Evolutionary conservation across 2,329 filamentous ascomycete species (phyloP).

Genomic region (Diaporthe citrichinensis): DNA sequence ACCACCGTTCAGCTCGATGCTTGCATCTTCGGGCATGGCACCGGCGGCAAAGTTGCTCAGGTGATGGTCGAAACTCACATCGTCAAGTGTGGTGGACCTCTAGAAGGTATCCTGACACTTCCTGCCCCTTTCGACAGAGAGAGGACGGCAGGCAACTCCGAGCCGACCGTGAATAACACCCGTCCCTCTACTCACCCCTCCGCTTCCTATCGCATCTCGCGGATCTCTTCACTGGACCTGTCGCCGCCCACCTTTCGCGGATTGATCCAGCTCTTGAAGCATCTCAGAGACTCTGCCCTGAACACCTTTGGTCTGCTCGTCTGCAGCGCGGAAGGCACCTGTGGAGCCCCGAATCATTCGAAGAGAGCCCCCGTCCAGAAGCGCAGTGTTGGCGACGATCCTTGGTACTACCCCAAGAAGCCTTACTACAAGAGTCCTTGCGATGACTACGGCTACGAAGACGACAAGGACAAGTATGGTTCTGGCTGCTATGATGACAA

Average conservation of each 20-base stretch:
- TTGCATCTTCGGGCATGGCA: constrained; percentile 37
- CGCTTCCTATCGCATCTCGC: too few relatives aligned
- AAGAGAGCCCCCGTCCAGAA: neutral
- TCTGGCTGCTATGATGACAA: constrained; percentile 7
- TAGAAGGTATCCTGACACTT: constrained; percentile 18
- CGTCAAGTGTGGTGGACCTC: constrained; percentile 9
- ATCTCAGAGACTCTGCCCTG: neutral
- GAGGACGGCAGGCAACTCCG: neutral
- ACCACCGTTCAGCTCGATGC: neutral
- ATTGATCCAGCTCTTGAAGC: neutral
- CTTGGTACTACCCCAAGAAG: constrained; percentile 12
- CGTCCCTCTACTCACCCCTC: neutral
- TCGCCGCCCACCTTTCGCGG: too few relatives aligned
- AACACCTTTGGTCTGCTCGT: neutral
- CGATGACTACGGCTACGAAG: neutral
- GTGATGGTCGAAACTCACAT: neutral
- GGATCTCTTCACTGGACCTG: neutral
- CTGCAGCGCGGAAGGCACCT: constrained; percentile 5
- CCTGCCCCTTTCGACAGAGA: constrained; percentile 16
- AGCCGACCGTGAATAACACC: too few relatives aligned
- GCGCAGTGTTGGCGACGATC: neutral
- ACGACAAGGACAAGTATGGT: neutral
- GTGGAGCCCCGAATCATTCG: neutral
- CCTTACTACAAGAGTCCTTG: constrained; percentile 12
- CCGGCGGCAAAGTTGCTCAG: constrained; percentile 27